These are phyloP conservation scores for Paramecium octaurelia DNA, from an alignment of 73 alveolate genomes.

Conservation along the genomic window DNA sequence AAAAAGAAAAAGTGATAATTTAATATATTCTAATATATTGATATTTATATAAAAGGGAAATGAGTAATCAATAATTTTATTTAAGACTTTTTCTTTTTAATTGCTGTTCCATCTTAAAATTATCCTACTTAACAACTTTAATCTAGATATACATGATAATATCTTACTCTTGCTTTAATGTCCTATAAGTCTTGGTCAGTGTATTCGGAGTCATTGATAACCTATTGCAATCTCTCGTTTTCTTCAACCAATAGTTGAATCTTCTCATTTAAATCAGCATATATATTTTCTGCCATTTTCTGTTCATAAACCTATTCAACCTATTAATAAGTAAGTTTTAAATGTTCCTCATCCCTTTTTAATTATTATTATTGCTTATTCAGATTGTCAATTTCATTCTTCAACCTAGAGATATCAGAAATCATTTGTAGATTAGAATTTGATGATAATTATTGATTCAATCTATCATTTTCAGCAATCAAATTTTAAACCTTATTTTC, in stretches of 20 bases:
- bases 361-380: background rate
- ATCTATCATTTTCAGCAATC: slow-evolving; percentile 23
- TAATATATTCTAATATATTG: background rate
- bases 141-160: background rate
- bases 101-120: slow-evolving; percentile 15
- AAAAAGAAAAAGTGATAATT: slow-evolving; percentile 26
- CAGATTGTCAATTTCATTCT: background rate
- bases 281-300: background rate
- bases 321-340: background rate
- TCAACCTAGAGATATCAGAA: background rate
- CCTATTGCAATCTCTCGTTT: background rate
- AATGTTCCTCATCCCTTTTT: slow-evolving; percentile 23
- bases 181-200: slow-evolving; percentile 27
- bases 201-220: slow-evolving; percentile 17
- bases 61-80: background rate
- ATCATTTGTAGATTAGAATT: background rate
- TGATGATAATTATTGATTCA: background rate
- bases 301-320: background rate
- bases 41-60: background rate
- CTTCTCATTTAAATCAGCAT: slow-evolving; percentile 20
- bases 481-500: slow-evolving; percentile 13
- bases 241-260: slow-evolving; percentile 19
- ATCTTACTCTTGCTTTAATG: slow-evolving; percentile 7
- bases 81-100: background rate
- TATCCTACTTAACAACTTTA: slow-evolving; percentile 4